Evolutionary conservation across 2,329 filamentous ascomycete genomes (phyloP), one percentile per base, ranked within the genome.

Genomic region (Fusarium subglutinans): DNA sequence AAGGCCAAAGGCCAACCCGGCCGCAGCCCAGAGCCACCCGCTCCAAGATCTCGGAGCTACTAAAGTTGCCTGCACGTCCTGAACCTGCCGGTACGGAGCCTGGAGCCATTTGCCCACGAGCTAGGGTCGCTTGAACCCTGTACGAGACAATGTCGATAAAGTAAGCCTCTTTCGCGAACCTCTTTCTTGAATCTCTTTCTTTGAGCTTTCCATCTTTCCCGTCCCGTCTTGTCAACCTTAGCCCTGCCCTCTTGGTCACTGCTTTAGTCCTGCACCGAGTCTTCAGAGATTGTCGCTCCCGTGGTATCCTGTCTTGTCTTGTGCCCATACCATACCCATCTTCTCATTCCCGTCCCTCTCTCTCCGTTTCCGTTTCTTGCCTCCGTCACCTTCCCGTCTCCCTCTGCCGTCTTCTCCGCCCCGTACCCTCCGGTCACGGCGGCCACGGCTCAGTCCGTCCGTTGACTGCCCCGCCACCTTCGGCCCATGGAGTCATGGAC

Each of bases 111-210:
- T 74, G 75, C 69, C 76, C 72, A 76, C 71, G 74, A 79, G 76
- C 80, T 79, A 78, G 79, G 80, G 79, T 80, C 79, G 75, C 72
- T 76, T 75, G 76, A 80, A 80, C 81, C 79, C 78, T 81, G 77
- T 79, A 79, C 69, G 76, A 79, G 78, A 85, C 79, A 80, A 88
- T 88, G 86, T 88, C 86, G 80, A 87, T 88, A 86, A 88, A 88
- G 86, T 88, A 84, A 85, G 85, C 84, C 79, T 80, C 76, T 71
- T 78, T 76, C 70, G 74, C 78, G 76, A 77, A 69, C 69, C 73
- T 75, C 76, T 70, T 71, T 76, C 69, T 55, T 65, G 57, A 70
- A 70, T 72, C 65, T 61, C 63, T 72, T 66, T 68, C 75, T 67
- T 64, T 70, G 65, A 72, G 71, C 65, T 70, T 75, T 66, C 72